Conservation (phyloP, 306 rosid species). For the Acacia acuminata region DNA sequence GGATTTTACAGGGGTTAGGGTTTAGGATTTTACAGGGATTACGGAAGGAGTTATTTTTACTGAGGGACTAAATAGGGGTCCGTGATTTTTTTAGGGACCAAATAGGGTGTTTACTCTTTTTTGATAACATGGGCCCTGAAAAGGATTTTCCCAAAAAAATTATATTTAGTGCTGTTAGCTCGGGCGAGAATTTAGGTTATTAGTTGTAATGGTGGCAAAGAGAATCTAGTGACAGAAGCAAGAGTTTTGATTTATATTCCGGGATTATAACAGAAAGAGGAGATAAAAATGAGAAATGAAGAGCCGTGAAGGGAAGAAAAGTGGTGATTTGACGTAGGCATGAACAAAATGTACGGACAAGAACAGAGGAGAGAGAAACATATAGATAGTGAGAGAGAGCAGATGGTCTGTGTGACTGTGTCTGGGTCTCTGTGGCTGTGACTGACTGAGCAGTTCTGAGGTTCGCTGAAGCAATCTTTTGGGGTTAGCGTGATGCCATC, state of each 20-base stretch:
- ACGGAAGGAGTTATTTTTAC: too few species aligned
- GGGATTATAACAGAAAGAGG: too few species aligned
- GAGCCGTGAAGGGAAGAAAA: background rate
- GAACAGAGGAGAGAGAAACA: background rate
- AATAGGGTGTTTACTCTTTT: too few species aligned
- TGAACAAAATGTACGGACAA: background rate
- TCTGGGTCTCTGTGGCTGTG: background rate
- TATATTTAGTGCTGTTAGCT: too few species aligned
- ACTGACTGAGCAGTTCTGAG: background rate
- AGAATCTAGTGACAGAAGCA: background rate
- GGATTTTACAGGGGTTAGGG: too few species aligned
- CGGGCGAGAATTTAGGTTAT: too few species aligned
- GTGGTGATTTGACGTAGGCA: background rate
- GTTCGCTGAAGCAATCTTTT: background rate
- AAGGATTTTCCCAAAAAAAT: too few species aligned
- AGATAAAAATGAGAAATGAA: background rate
- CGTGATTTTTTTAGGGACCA: too few species aligned
- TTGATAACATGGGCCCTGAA: too few species aligned
- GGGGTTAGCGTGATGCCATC: constrained; percentile 2
- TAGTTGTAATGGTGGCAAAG: background rate
- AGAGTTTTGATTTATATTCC: background rate
- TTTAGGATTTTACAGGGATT: too few species aligned
- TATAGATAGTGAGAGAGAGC: background rate
- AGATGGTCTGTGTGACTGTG: background rate
- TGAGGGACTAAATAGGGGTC: too few species aligned